Base-by-base conservation (phyloP, 164 flowering plant species). In the Magnolia kwangsiensis region DNA sequence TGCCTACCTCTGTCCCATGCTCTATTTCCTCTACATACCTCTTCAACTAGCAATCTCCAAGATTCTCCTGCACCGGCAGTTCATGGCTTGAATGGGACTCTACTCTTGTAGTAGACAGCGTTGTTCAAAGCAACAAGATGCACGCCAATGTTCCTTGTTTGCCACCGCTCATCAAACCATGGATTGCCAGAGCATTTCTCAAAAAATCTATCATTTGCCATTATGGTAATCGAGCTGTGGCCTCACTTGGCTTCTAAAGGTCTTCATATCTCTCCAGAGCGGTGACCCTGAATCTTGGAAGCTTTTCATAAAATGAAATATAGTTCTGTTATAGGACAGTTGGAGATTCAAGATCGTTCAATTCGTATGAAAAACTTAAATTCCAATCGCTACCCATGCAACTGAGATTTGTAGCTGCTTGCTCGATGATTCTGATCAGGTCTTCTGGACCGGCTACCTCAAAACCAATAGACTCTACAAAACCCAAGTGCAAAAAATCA, bases 341-440 rank as follows among this genome's bases (percentile, higher is more conserved):
- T 51, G 50, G 23, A 37, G 72, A 51, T 65, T 77, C 65, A 67
- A 67, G 73, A 64, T 37, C 75, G 74, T 76, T 75, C 61, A 67
- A 63, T 74, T 71, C 27, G 69, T 77, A 27, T 31, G 21, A 67
- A 71, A 72, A 70, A 75, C n/a, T 45, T 19, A 69, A 23, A 71
- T 71, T 58, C 51, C 51, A 77, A 77, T 59, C 49, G 50, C 58
- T 10, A 71, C 67, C 82, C 29, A n/a, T 24, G 66, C 59, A 51
- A 72, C 82, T 49, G 7, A 86, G 73, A 75, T 81, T 76, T 50
- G 65, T 31, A 76, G 86, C 27, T 74, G 81, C 82, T 73, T 13
- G 3, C 73, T 87, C 86, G 24, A 89, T 81, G 20, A 87, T 77
- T 45, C 76, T 81, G 70, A 87, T 78, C 67, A 92, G 88, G 78